Evolutionary conservation across 139 green algal species (phyloP).

Genomic region (Tetratostichococcus sp.): DNA sequence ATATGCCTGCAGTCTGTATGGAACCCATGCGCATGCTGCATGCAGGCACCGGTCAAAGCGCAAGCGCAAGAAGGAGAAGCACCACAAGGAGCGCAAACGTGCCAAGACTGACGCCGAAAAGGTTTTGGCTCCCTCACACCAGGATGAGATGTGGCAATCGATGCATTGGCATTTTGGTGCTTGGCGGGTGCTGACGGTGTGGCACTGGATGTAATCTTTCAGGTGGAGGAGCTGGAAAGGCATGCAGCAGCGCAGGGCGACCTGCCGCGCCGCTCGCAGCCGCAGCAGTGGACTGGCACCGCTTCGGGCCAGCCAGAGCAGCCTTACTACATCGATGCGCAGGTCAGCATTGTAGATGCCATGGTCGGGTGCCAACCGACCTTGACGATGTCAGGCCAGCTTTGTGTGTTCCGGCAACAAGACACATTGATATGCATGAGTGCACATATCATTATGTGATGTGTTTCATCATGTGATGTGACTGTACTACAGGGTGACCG

Average conservation of each 20-base stretch:
- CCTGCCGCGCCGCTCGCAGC: neutral
- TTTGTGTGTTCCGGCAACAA: too few relatives aligned
- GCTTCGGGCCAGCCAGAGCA: neutral
- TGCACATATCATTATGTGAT: too few relatives aligned
- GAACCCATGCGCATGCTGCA: neutral
- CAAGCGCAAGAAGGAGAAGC: conserved; percentile 6
- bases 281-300: neutral
- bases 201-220: too few relatives aligned
- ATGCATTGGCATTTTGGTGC: too few relatives aligned
- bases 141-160: too few relatives aligned
- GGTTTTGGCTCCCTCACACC: neutral
- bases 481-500: conserved; percentile 37
- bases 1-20: neutral
- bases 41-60: neutral
- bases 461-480: too few relatives aligned
- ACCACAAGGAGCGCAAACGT: conserved; percentile 6
- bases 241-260: conserved; percentile 4
- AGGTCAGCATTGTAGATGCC: neutral
- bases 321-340: conserved; percentile 16
- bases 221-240: conserved; percentile 11
- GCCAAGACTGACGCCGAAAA: neutral
- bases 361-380: too few relatives aligned
- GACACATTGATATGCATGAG: too few relatives aligned
- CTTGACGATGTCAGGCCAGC: too few relatives aligned
- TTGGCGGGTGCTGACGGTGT: too few relatives aligned